phyloP scores from a whole-genome alignment of 31 red algal genomes.

The Endocladia muricata region DNA sequence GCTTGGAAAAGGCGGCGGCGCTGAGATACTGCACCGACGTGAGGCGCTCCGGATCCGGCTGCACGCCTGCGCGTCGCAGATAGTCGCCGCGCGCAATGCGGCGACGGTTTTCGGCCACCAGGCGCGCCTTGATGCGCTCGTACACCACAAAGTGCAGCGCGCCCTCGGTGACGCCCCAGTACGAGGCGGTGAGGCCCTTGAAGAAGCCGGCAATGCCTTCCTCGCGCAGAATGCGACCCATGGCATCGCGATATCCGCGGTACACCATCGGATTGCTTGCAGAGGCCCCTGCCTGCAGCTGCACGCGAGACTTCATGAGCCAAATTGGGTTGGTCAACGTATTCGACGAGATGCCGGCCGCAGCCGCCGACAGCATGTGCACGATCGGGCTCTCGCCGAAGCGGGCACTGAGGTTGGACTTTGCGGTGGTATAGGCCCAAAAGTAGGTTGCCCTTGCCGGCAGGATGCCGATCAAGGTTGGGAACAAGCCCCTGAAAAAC shows the following conservation, averaged over 20 bases:
- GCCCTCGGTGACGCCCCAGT: conserved; percentile 89
- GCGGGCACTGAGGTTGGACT: conserved; percentile 45
- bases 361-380: conserved; percentile 86
- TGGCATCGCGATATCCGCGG: conserved; percentile 70
- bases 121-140: conserved; percentile 71
- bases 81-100: conserved; percentile 34
- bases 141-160: conserved; percentile 95
- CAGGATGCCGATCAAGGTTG: conserved; percentile 90
- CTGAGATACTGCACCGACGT: conserved; percentile 64
- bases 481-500: conserved; percentile 91
- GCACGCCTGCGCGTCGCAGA: background rate
- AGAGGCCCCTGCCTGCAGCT: conserved; percentile 76
- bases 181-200: conserved; percentile 79
- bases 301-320: conserved; percentile 92
- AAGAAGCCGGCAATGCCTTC: conserved; percentile 92
- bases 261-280: conserved; percentile 55
- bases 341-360: conserved; percentile 89
- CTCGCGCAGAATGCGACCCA: conserved; percentile 74
- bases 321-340: conserved; percentile 97
- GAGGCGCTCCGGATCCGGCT: conserved; percentile 31
- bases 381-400: conserved; percentile 62
- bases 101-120: conserved; percentile 43
- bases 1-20: conserved; percentile 76
- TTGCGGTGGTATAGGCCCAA: conserved; percentile 93
- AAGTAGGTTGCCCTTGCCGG: conserved; percentile 95